Conservation (phyloP, 805 yeast genomes). For the Candida sphagnicola region DNA sequence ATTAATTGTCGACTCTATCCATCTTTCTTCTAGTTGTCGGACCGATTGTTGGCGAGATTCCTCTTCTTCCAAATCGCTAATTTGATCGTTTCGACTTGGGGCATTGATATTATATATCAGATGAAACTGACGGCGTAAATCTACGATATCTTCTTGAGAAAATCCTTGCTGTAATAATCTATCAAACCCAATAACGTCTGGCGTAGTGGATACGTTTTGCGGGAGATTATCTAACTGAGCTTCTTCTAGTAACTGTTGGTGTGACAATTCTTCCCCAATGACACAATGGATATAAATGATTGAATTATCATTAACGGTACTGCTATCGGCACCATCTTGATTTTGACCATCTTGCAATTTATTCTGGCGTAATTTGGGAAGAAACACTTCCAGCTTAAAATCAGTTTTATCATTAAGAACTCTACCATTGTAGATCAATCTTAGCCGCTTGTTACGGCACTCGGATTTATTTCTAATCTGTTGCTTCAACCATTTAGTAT, state of each 20-base stretch:
- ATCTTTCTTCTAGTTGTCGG: constrained; percentile 73
- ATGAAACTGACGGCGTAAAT: constrained; percentile 70
- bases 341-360: constrained; percentile 6
- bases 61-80: constrained; percentile 39
- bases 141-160: constrained; percentile 68
- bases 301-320: constrained; percentile 3
- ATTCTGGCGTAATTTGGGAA: constrained; percentile 19
- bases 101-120: constrained; percentile 54
- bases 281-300: constrained; percentile 75
- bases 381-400: constrained; percentile 47
- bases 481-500: constrained; percentile 26
- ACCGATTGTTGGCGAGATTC: constrained; percentile 38
- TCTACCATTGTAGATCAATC: constrained; percentile 67
- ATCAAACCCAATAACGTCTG: constrained; percentile 82
- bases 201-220: constrained; percentile 53
- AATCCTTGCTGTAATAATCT: constrained; percentile 80
- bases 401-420: constrained; percentile 56
- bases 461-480: constrained; percentile 22
- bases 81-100: constrained; percentile 14
- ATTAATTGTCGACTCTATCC: constrained; percentile 78
- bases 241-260: constrained; percentile 56
- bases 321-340: constrained; percentile 6
- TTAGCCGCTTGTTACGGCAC: constrained; percentile 45
- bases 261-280: constrained; percentile 60
- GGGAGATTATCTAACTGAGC: constrained; percentile 50